Evolutionary conservation across 257 asterid species (phyloP), one percentile per base, ranked within the genome.

Genomic region (Lycium ferocissimum): DNA sequence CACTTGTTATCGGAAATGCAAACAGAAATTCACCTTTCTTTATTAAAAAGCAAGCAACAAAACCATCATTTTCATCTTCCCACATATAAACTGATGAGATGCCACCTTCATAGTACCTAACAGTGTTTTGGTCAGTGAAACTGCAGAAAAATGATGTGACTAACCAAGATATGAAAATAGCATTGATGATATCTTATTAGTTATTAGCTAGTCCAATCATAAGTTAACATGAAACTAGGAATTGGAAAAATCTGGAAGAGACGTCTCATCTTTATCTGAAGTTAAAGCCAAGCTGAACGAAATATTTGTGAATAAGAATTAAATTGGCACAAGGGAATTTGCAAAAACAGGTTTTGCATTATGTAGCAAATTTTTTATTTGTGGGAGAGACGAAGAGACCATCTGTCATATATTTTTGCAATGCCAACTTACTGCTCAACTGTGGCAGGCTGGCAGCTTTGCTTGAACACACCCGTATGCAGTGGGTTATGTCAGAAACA

Each of bases 41-140:
- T 9, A 97, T 95, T 86, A 97, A 89, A 91, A 97, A 97, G 91
- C 98, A 97, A 79, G 98, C 97, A 54, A 95, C 91, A 84, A 97
- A 93, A 26, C 98, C 98, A 83, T 91, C 96, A 84, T 88, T 92
- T 83, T 95, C 98, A 88, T 92, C 94, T 88, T 97, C 99, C 96
- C 96, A 95, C 89, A 97, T 89, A 85, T 97, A 97, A 47, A 97
- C 99, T 20, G 98, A 97, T 69, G 98, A 97, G 86, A 91, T 89
- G 79, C 99, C 99, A 58, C 99, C 98, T 93, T 97, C 99, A 89
- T 97, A 97, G 86, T 97, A 97, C 98, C 99, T 97, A 91, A 83
- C 84, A 84, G 89, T 82, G 82, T 72, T 90, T 91, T 86, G 94
- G 90, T 89, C 84, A 87, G 85, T 89, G 78, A 89, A 84, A 85